Conservation (phyloP, 805 yeast species). For the Vanderwaltozyma verrucispora region DNA sequence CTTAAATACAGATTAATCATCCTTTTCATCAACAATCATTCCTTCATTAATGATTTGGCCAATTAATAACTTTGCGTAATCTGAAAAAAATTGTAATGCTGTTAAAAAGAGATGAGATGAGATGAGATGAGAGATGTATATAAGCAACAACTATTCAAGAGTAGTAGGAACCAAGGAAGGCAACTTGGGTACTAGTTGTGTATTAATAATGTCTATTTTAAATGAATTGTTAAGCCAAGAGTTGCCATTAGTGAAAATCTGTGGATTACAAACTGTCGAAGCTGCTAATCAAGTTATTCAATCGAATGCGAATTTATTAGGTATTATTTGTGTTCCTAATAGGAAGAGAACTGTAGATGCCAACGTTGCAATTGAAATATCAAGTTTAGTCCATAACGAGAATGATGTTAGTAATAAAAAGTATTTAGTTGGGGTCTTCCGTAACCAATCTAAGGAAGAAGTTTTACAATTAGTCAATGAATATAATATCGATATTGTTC, state of each 20-base stretch:
- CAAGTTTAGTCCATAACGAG: constrained; percentile 23
- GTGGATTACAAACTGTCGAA: constrained; percentile 63
- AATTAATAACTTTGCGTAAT: no score
- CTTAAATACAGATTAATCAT: no score
- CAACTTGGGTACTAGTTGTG: no score
- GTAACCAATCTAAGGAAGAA: constrained; percentile 65
- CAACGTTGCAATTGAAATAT: constrained; percentile 38
- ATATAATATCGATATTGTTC: constrained; percentile 63
- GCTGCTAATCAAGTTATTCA: constrained; percentile 66
- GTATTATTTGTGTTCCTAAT: constrained; percentile 80
- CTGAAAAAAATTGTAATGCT: no score
- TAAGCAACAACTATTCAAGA: no score
- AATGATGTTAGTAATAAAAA: no score
- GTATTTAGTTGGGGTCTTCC: constrained; percentile 77
- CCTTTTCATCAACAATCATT: no score
- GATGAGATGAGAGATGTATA: no score
- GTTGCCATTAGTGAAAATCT: constrained; percentile 56
- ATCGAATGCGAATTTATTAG: constrained; percentile 66
- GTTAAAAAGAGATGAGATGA: no score
- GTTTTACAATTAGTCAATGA: constrained; percentile 35
- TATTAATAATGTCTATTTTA: neutral
- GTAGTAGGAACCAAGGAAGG: no score
- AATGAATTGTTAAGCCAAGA: neutral
- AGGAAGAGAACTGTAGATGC: constrained; percentile 58
- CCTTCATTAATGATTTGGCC: no score